Evolutionary conservation across 148 eudicot genomes (phyloP).

Genomic region (Fagopyrum tataricum): DNA sequence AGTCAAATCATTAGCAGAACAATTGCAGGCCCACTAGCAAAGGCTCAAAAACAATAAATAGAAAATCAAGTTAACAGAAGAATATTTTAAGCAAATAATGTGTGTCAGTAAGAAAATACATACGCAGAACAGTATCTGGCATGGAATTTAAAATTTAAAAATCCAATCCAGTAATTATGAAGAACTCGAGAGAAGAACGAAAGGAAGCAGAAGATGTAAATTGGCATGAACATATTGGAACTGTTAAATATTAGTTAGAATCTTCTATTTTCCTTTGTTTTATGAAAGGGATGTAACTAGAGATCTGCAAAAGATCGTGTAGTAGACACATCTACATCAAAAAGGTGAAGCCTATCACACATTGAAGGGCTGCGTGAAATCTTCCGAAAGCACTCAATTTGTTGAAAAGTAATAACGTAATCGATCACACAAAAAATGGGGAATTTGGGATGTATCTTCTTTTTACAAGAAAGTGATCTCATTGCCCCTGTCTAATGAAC

Average conservation of each 20-base stretch:
- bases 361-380: too few species aligned
- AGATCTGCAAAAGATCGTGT: neutral
- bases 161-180: neutral
- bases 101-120: neutral
- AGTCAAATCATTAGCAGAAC: too few species aligned
- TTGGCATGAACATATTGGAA: neutral
- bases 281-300: neutral
- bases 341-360: too few species aligned
- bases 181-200: neutral
- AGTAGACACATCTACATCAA: neutral
- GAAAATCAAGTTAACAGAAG: constrained; percentile 1
- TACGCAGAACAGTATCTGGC: neutral
- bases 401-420: too few species aligned
- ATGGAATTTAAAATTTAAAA: neutral
- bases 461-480: too few species aligned
- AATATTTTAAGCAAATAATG: neutral
- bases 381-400: too few species aligned
- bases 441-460: too few species aligned
- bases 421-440: too few species aligned
- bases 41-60: neutral
- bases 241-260: neutral
- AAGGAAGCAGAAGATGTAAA: neutral
- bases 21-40: neutral
- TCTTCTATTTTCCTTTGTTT: neutral
- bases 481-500: too few species aligned